Evolutionary conservation across 805 yeast species (phyloP), one percentile per base, ranked within the genome.

Genomic region (Candida argentea): DNA sequence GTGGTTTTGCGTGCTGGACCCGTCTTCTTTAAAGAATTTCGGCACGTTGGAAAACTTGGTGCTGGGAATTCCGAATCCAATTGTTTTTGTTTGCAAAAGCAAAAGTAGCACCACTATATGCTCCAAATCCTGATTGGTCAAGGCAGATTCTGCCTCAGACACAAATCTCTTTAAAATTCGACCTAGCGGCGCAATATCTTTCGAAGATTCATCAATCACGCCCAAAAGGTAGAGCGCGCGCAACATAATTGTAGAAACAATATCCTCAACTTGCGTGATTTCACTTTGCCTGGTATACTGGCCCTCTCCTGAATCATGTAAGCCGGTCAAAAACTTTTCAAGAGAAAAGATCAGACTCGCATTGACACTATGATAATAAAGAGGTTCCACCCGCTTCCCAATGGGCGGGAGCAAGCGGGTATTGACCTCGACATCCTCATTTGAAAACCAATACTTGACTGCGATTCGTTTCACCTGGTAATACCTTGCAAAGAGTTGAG

Each of bases 401-500:
- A 70, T 44, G 1, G 81, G 64, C 5, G 82, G 80, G 4, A 65
- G 54, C 25, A 67, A 42, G 40, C 78, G 65, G 39, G 70, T 75
- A 12, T 64, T 65, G 16, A 79, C 46, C 29, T 63, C 65, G 14
- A 54, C 39, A 29, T 24, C 42, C 33, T 57, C 47, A 37, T 73
- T 65, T 25, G 50, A 48, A 55, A 61, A 78, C 78, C 80, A 78
- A 34, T 57, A 69, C 11, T 56, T 48, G 15, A 68, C 69, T 24
- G 64, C 56, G 21, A 83, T 64, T 31, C 67, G 73, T 46, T 78
- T 81, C 34, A 70, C 77, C 48, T 87, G 96, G 49, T 75, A 85
- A 53, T 83, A 89, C 47, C 97, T 75, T 37, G 84, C 77, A 41
- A 86, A 66, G 15, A 77, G 69, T 39, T 73, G 76, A 10, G 93